A percentile compares a stretch with the other conserved stretches of the same genome.
phyloP scores from a whole-genome alignment of 108 stramenopile species.

The Aureococcus anophagefferens region DNA sequence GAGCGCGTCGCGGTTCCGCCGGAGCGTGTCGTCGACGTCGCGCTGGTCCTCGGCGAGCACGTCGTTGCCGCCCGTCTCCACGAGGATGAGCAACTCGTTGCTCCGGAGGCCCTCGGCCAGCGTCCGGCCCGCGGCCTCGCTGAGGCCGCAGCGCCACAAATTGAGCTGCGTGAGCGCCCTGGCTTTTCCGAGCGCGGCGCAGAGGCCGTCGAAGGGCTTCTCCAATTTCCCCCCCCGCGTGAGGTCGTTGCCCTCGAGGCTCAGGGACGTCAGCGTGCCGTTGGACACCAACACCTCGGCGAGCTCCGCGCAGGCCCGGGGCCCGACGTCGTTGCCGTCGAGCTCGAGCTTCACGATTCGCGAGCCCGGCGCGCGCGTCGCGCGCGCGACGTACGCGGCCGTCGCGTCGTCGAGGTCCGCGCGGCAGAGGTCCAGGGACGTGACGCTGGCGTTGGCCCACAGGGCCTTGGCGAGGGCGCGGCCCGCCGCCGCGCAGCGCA shows the following conservation, averaged over 20 bases:
- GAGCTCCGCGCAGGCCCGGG: neutral
- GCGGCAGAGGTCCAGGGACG: neutral
- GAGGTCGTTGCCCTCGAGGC: neutral
- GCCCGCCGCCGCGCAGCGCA: neutral
- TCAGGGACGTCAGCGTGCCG: neutral
- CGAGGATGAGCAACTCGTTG: neutral
- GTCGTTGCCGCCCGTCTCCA: neutral
- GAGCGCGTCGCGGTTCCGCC: neutral
- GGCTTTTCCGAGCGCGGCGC: too few relatives aligned
- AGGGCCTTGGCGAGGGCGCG: neutral
- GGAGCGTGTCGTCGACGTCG: neutral
- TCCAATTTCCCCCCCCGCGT: neutral
- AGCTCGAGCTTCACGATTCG: neutral
- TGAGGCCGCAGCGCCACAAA: neutral
- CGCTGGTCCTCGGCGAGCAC: neutral
- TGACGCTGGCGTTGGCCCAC: neutral
- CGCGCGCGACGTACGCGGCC: neutral
- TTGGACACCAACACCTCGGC: neutral
- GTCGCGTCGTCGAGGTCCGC: neutral
- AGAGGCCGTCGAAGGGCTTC: neutral
- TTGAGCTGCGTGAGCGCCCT: neutral
- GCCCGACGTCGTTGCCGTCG: neutral
- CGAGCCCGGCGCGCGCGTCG: neutral
- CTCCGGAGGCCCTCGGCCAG: neutral
- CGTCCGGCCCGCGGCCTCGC: neutral